Evolutionary conservation across 2,329 filamentous ascomycete genomes (phyloP).

Genomic region (Aspergillus sojae): DNA sequence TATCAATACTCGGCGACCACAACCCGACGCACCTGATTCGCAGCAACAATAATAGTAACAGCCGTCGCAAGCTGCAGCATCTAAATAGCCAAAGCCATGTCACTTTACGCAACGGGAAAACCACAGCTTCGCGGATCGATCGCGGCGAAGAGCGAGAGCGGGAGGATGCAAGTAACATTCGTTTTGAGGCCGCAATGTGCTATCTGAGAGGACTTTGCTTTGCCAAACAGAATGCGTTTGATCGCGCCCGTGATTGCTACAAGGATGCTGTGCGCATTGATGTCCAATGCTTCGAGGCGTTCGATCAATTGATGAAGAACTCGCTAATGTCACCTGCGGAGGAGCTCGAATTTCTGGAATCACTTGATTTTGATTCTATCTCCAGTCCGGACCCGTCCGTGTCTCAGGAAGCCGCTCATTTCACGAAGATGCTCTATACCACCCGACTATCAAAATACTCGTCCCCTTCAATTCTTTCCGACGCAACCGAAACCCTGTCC

Average conservation of each 20-base stretch:
- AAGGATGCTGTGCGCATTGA: constrained; percentile 96
- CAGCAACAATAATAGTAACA: constrained; percentile 65
- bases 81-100: constrained; percentile 58
- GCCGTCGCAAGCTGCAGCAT: constrained; percentile 72
- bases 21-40: constrained; percentile 88
- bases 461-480: constrained; percentile 78
- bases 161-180: constrained; percentile 73
- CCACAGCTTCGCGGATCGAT: constrained; percentile 53
- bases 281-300: constrained; percentile 97
- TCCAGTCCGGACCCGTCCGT: constrained; percentile 65
- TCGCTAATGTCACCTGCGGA: constrained; percentile 85
- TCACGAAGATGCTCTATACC: constrained; percentile 94
- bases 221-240: constrained; percentile 95
- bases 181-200: constrained; percentile 96
- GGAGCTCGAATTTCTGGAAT: constrained; percentile 86
- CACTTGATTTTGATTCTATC: constrained; percentile 86
- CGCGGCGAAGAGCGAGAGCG: constrained; percentile 63
- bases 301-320: constrained; percentile 97
- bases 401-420: constrained; percentile 86
- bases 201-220: constrained; percentile 92
- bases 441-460: constrained; percentile 95
- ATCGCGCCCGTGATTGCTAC: constrained; percentile 96
- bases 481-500: constrained; percentile 85
- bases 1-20: constrained; percentile 83
- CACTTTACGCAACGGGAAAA: constrained; percentile 50